phyloP scores from a whole-genome alignment of 1,284 basidiomycete species.

The Rhodotorula sp. region DNA sequence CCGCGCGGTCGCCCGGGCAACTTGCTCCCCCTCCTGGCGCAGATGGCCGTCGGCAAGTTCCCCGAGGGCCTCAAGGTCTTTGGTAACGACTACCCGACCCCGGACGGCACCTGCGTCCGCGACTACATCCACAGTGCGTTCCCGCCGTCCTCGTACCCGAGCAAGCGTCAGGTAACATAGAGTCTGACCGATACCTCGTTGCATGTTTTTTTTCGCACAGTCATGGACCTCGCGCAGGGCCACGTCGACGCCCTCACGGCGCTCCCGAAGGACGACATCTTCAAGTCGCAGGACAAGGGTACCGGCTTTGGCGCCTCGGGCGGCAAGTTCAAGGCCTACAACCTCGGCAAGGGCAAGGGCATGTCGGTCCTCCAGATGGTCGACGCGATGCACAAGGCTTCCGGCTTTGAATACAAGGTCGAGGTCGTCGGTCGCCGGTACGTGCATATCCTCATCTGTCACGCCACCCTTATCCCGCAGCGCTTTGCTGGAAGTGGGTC shows the following conservation, averaged over 20 bases:
- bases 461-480: background rate
- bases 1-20: slow-evolving; percentile 93
- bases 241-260: slow-evolving; percentile 91
- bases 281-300: slow-evolving; percentile 49
- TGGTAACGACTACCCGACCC: slow-evolving; percentile 96
- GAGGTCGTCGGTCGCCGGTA: slow-evolving; percentile 86
- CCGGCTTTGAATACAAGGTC: slow-evolving; percentile 82
- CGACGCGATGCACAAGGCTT: slow-evolving; percentile 90
- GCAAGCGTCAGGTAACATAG: background rate
- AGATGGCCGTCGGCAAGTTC: slow-evolving; percentile 91
- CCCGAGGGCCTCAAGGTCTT: slow-evolving; percentile 83
- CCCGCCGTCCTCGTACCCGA: no score
- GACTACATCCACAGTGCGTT: slow-evolving; percentile 79
- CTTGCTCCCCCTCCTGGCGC: slow-evolving; percentile 86
- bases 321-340: slow-evolving; percentile 84
- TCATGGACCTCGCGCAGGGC: slow-evolving; percentile 90
- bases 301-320: slow-evolving; percentile 50
- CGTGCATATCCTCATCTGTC: background rate
- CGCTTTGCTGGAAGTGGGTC: background rate
- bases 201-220: slow-evolving; percentile 41
- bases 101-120: slow-evolving; percentile 92
- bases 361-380: slow-evolving; percentile 92
- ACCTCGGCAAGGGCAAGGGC: slow-evolving; percentile 89
- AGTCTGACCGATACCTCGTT: background rate
- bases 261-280: slow-evolving; percentile 62